phyloP scores from a whole-genome alignment of 202 grass and related monocot genomes.

The Brachypodium distachyon region DNA sequence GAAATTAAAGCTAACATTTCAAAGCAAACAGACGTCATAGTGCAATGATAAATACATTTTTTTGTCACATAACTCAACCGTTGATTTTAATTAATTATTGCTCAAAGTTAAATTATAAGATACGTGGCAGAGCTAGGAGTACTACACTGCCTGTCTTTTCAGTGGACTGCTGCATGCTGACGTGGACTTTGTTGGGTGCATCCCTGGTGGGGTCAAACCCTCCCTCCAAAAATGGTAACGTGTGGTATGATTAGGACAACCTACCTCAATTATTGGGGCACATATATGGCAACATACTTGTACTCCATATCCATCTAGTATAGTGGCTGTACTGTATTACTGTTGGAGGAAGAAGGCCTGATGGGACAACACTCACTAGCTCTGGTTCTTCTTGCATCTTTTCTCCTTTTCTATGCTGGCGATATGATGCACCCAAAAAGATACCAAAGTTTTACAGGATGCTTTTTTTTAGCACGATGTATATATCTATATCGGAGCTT shows the following conservation, averaged over 20 bases:
- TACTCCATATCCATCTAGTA: not conserved
- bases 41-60: too few relatives aligned
- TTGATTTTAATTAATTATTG: too few relatives aligned
- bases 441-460: too few relatives aligned
- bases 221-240: not conserved
- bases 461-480: too few relatives aligned
- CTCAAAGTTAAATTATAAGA: too few relatives aligned
- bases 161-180: not conserved
- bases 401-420: too few relatives aligned
- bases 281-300: not conserved
- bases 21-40: too few relatives aligned
- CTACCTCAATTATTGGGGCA: not conserved
- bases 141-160: not conserved
- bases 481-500: too few relatives aligned
- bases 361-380: not conserved
- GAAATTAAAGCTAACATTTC: too few relatives aligned
- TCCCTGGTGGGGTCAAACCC: not conserved
- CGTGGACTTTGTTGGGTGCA: not conserved
- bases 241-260: not conserved
- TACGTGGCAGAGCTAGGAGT: too few relatives aligned
- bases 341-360: not conserved
- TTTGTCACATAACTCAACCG: too few relatives aligned
- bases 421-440: not conserved
- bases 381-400: too few relatives aligned
- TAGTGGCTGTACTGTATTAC: not conserved